phyloP scores from a whole-genome alignment of 176 grass and related monocot species.

The Stipa capillata region DNA sequence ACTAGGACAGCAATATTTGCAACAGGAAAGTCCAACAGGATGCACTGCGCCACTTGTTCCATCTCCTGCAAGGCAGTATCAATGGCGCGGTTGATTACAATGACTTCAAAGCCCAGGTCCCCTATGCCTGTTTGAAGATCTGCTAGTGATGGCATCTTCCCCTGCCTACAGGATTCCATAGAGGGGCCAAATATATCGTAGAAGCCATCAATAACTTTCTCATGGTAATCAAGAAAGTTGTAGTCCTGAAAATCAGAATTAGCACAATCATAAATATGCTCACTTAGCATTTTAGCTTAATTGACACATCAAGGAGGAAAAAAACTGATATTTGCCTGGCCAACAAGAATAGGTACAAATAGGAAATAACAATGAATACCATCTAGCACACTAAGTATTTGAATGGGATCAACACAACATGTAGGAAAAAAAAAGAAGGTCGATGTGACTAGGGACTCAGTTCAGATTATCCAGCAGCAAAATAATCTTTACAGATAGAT shows the following conservation, averaged over 20 bases:
- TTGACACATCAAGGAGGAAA: not conserved
- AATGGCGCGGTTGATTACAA: conserved; percentile 87
- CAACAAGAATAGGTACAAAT: not conserved
- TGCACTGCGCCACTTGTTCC: conserved; percentile 96
- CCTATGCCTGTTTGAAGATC: conserved; percentile 94
- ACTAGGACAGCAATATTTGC: conserved; percentile 61
- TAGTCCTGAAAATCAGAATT: conserved; percentile 68
- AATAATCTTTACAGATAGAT: not conserved
- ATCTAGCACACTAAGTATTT: conserved; percentile 1
- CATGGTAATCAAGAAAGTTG: conserved; percentile 90
- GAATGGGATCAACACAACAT: not conserved
- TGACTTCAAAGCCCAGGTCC: conserved; percentile 96
- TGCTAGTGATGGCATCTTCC: conserved; percentile 74
- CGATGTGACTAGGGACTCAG: too few species aligned
- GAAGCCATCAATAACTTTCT: conserved; percentile 96
- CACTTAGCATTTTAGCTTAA: not conserved
- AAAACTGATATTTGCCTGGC: not conserved
- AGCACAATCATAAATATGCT: not conserved
- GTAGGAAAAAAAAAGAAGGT: not conserved
- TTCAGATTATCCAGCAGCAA: too few species aligned
- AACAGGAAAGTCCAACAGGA: conserved; percentile 65
- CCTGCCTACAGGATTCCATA: conserved; percentile 52
- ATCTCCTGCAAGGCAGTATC: conserved; percentile 78
- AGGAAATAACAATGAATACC: not conserved
- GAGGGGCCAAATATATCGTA: conserved; percentile 82